Conservation (phyloP, 2,329 filamentous ascomycete species). For the Exserohilum rostratum region DNA sequence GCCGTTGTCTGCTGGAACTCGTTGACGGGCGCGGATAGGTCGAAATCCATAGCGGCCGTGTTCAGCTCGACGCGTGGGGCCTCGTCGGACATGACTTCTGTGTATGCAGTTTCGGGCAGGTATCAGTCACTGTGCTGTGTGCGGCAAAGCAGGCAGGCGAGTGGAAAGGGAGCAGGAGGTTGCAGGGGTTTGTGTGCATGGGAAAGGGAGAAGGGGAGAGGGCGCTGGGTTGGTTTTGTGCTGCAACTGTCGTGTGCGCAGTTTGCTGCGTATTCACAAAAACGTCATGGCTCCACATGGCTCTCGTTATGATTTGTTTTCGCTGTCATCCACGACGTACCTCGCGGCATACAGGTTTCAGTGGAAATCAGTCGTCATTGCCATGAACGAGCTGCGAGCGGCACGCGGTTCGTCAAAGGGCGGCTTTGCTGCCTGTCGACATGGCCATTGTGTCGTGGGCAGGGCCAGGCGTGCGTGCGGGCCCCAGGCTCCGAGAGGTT, state of each 20-base stretch:
- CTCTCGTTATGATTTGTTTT: constrained; percentile 14
- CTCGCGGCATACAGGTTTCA: constrained; percentile 19
- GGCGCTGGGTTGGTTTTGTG: constrained; percentile 11
- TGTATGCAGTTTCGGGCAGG: neutral
- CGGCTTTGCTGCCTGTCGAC: constrained; percentile 4
- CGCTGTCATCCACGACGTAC: constrained; percentile 10
- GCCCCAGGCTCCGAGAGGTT: constrained; percentile 10
- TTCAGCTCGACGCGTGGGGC: constrained; percentile 41
- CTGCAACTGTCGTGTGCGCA: constrained; percentile 26
- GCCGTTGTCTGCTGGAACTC: constrained; percentile 28
- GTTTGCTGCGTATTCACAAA: constrained; percentile 15
- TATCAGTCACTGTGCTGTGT: constrained; percentile 1
- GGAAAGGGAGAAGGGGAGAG: neutral
- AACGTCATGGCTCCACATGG: constrained; percentile 17
- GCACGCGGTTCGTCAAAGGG: neutral
- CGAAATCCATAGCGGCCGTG: constrained; percentile 35
- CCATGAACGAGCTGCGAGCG: constrained; percentile 6
- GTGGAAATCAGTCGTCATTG: constrained; percentile 17
- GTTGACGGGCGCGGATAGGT: constrained; percentile 34
- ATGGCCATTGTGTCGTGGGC: neutral
- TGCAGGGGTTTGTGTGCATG: constrained; percentile 4
- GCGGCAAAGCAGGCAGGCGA: neutral
- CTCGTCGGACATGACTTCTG: constrained; percentile 36
- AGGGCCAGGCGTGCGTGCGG: neutral
- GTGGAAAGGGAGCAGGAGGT: neutral